Base-by-base conservation (phyloP, 2,329 filamentous ascomycete genomes). In the Phaeoacremonium minimum region DNA sequence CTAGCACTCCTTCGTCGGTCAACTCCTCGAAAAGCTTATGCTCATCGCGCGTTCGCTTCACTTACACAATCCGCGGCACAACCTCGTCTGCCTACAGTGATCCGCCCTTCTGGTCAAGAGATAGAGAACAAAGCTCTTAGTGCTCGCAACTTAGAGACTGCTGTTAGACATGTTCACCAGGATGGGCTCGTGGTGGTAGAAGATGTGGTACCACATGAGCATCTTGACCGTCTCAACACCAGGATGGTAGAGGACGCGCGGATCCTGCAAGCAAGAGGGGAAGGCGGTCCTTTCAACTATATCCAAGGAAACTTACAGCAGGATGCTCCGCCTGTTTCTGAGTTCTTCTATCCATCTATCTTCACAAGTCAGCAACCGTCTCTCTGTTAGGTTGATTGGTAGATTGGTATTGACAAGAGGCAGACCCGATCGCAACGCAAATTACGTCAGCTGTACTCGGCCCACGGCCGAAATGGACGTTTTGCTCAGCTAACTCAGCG, bases 221-320 rank as follows among this genome's bases (percentile, higher is more conserved):
- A 68, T n/a, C 55, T 83, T 4, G 73, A 82, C 46, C 47, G 49
- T 6, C 57, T 83, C 26, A 82, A 83, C 47, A 43, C 46, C 31
- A 75, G 71, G 44, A 83, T 83, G 78, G 64, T 75, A 2, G 22
- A 71, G 31, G 78, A 83, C 50, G 77, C 77, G 2, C 61, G 61
- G 3, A 48, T 53, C 4, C 59, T 83, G 3, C 71, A 74, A 38
- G 60, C 58, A 1, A 57, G 63, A 19, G 74, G 75, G 3, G 66
- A 77, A 15, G 63, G 75, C 13, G 67, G 70, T 1, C 75, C 74
- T 0, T 83, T 71, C 60, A 82, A 82, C 46, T 81, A 81, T 49
- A 80, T 81, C 47, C 67, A 67, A 32, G 75, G 73, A 2, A 83
- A 80, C 43, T 60, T 80, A 20, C 77, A 82, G 43, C 78, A 82